Base-by-base conservation (phyloP, 2,329 filamentous ascomycete genomes). In the Trichoderma koningiopsis region DNA sequence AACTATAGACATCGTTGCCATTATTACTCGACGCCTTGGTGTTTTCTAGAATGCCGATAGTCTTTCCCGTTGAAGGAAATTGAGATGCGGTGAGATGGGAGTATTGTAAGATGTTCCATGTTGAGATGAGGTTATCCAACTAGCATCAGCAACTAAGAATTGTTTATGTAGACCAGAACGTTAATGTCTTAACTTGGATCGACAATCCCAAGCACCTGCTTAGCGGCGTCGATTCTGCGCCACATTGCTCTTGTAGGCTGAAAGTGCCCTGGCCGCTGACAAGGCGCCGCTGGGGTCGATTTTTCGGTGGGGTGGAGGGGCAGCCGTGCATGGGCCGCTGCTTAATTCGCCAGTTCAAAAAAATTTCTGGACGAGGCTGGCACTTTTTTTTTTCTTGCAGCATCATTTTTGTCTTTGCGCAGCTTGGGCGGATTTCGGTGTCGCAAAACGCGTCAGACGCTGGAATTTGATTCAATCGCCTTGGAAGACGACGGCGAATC, bases 311-410 rank as follows among this genome's bases (percentile, higher is more conserved):
- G 74, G 73, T 78, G 70, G 76, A 78, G 77, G 77, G 77, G 76
- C 75, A 75, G 68, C 64, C 31, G 49, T 72, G 77, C 77, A 78
- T 71, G 74, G 77, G 78, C 76, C 77, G 77, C 73, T 76, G 71
- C 77, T 78, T 79, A 78, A 76, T 72, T 75, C 71, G 68, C 63
- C 69, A 57, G 68, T 71, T 73, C 71, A 73, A 76, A 77, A 78
- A 78, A 79, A 79, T 75, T 74, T 76, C 76, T 75, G 71, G 75
- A 74, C 72, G 63, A 74, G 73, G 62, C 71, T 72, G 74, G 69
- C 75, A 71, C 70, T 75, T 75, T 78, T 79, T 75, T 76, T 75
- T 73, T 71, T 64, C 70, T 55, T 70, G 69, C 69, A 63, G 61
- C 55, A 49, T 57, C 60, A 49, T 47, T 58, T 43, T 52, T 43